Conservation (phyloP, 2,329 filamentous ascomycete genomes). For the Ophiocordyceps camponoti-rufipedis region DNA sequence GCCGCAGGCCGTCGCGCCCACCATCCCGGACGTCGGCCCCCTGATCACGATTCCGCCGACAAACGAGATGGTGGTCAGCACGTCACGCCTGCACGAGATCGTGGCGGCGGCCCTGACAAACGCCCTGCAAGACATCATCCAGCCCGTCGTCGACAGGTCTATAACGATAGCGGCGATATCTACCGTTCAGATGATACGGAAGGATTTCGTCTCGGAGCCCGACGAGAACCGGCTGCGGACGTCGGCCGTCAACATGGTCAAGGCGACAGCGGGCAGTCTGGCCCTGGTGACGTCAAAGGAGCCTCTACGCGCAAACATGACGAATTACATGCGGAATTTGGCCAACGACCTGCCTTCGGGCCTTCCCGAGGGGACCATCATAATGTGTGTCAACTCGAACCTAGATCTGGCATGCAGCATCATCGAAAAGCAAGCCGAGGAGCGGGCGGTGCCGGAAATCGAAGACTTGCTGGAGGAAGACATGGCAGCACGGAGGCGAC, state of each 20-base stretch:
- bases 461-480: constrained; percentile 80
- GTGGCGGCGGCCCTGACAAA: constrained; percentile 74
- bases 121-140: constrained; percentile 89
- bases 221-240: constrained; percentile 75
- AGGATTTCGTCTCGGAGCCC: constrained; percentile 87
- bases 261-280: constrained; percentile 81
- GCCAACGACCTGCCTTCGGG: constrained; percentile 55
- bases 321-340: constrained; percentile 76
- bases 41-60: constrained; percentile 66
- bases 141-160: constrained; percentile 89
- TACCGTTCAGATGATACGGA: constrained; percentile 84
- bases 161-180: constrained; percentile 97
- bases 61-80: constrained; percentile 61
- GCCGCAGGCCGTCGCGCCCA: constrained; percentile 57
- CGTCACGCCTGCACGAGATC: constrained; percentile 52
- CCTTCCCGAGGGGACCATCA: constrained; percentile 81
- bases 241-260: constrained; percentile 84
- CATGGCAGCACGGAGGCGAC: constrained; percentile 57
- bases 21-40: constrained; percentile 67
- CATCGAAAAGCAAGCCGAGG: constrained; percentile 89
- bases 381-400: constrained; percentile 98
- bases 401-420: constrained; percentile 83
- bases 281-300: constrained; percentile 98
- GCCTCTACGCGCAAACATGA: constrained; percentile 87
- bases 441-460: constrained; percentile 83